Conservation (phyloP, 805 yeast genomes). For the Saccharomycopsis schoenii region DNA sequence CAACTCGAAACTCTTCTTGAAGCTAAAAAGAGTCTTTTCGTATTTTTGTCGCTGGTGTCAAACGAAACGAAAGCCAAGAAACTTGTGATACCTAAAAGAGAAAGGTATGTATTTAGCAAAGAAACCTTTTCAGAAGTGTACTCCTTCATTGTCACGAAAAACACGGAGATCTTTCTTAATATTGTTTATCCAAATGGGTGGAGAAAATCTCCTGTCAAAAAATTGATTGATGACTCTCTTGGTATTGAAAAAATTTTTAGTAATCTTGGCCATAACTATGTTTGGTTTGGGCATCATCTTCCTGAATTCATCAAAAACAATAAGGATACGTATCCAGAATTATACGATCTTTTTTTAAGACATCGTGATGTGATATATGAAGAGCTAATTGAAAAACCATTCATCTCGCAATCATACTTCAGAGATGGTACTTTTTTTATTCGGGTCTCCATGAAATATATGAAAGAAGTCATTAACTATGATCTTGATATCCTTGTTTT, state of each 20-base stretch:
- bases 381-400: constrained; percentile 30
- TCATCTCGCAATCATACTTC: constrained; percentile 54
- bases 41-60: constrained; percentile 7
- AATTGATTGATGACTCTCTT: background rate
- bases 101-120: background rate
- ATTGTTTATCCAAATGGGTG: constrained; percentile 6
- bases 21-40: constrained; percentile 1
- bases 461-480: constrained; percentile 20
- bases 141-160: constrained; percentile 10
- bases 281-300: constrained; percentile 44
- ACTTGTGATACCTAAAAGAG: background rate
- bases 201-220: background rate
- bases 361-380: constrained; percentile 41
- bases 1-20: background rate
- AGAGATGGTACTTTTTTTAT: constrained; percentile 65
- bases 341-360: constrained; percentile 68
- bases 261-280: constrained; percentile 50
- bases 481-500: constrained; percentile 32
- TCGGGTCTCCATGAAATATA: constrained; percentile 38
- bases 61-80: background rate
- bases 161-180: constrained; percentile 7
- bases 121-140: constrained; percentile 7
- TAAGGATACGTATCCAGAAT: constrained; percentile 38
- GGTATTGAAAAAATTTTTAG: constrained; percentile 27
- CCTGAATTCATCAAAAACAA: constrained; percentile 43